Evolutionary conservation across 2,329 filamentous ascomycete species (phyloP).

Genomic region (Aspergillus arachidicola): DNA sequence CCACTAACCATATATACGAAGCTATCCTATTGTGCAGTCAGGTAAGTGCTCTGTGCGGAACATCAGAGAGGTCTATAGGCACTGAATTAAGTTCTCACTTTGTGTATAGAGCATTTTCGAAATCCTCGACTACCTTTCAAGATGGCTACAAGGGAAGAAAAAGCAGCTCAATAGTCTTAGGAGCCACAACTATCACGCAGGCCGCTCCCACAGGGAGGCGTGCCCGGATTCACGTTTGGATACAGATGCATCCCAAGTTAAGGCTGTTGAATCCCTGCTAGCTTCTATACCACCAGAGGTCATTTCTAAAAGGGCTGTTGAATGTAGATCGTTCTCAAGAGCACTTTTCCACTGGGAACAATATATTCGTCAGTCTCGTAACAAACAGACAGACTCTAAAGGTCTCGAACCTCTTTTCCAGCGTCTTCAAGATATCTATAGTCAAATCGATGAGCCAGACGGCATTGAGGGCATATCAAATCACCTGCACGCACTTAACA

Average conservation of each 20-base stretch:
- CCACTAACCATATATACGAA: constrained; percentile 65
- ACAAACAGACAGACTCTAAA: constrained; percentile 54
- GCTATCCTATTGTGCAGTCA: constrained; percentile 85
- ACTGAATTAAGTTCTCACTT: neutral
- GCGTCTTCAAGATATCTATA: constrained; percentile 88
- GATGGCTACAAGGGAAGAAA: constrained; percentile 83
- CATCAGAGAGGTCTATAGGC: neutral
- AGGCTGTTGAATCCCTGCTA: constrained; percentile 73
- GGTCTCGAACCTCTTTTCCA: constrained; percentile 67
- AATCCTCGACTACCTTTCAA: constrained; percentile 85
- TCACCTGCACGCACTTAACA: constrained; percentile 80
- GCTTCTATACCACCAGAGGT: constrained; percentile 69
- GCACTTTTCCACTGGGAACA: constrained; percentile 95
- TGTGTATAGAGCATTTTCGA: constrained; percentile 75
- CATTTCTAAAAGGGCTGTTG: constrained; percentile 82
- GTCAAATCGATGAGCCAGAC: constrained; percentile 96
- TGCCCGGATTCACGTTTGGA: constrained; percentile 31
- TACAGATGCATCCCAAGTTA: constrained; percentile 48
- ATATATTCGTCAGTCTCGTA: constrained; percentile 67
- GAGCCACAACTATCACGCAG: constrained; percentile 29
- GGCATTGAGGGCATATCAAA: constrained; percentile 93
- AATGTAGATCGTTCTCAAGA: constrained; percentile 89
- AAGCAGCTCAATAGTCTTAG: constrained; percentile 46
- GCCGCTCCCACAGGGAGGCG: constrained; percentile 32
- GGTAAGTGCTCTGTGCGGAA: constrained; percentile 52